These are phyloP conservation scores for Mycena crocata DNA, from an alignment of 768 basidiomycete genomes.

Conservation along the genomic window DNA sequence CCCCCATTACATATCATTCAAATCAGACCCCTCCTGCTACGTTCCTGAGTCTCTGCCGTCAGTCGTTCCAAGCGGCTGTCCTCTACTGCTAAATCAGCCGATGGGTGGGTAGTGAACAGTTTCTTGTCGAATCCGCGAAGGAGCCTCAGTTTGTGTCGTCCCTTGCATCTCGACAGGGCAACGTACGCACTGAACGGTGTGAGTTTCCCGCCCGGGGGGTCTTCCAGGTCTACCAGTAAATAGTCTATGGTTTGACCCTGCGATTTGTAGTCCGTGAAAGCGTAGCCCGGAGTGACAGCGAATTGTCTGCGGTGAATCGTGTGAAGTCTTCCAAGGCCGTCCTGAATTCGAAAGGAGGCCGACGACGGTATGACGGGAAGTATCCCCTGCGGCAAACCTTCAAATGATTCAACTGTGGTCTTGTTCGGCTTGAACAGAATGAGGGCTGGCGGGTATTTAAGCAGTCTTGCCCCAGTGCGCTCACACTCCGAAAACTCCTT, in stretches of 20 bases:
- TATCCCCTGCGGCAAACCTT: conserved; percentile 39
- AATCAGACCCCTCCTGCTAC: too few relatives aligned
- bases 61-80: conserved; percentile 28
- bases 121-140: conserved; percentile 44
- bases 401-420: conserved; percentile 28
- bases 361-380: conserved; percentile 37
- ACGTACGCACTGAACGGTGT: conserved; percentile 48
- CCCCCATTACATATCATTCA: too few relatives aligned
- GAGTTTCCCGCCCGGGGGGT: conserved; percentile 40
- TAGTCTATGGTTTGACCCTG: conserved; percentile 53
- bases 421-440: conserved; percentile 46
- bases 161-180: conserved; percentile 46
- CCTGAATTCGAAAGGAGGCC: conserved; percentile 12
- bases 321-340: conserved; percentile 5
- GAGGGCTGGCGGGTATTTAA: conserved; percentile 46
- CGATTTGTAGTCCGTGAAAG: conserved; percentile 54
- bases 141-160: conserved; percentile 42
- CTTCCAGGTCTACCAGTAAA: conserved; percentile 50
- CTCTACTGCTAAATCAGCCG: conserved; percentile 31
- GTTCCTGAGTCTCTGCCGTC: not conserved
- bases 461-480: conserved; percentile 13
- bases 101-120: conserved; percentile 40
- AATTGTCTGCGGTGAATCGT: conserved; percentile 39
- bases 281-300: conserved; percentile 48
- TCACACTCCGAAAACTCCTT: not conserved